Evolutionary conservation across 345 rosid species (phyloP).

Genomic region (Triadica sebifera): DNA sequence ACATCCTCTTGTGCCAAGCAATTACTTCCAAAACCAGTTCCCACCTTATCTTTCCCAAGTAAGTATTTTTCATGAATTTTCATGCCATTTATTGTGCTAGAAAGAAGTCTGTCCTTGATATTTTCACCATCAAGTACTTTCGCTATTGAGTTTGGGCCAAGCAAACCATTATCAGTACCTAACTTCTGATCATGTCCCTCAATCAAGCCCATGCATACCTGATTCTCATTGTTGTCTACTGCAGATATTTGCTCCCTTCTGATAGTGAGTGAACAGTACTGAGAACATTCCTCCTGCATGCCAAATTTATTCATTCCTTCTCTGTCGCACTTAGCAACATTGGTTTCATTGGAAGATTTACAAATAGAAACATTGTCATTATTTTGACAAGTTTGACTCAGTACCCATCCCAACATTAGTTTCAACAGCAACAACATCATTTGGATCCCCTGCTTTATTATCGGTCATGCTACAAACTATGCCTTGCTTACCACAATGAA

Average conservation of each 20-base stretch:
- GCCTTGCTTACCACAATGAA: conserved; percentile 16
- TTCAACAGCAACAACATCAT: conserved; percentile 14
- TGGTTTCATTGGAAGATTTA: conserved; percentile 21
- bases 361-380: conserved; percentile 1
- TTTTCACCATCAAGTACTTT: background rate
- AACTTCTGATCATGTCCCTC: conserved; percentile 23
- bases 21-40: background rate
- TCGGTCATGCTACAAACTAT: conserved; percentile 13
- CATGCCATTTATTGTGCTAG: background rate
- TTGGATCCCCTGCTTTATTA: conserved; percentile 15
- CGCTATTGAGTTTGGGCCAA: background rate
- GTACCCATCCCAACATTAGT: conserved; percentile 19
- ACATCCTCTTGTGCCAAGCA: background rate
- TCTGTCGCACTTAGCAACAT: conserved; percentile 1
- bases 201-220: conserved; percentile 8
- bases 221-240: conserved; percentile 12
- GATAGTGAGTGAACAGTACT: conserved; percentile 9
- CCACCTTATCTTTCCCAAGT: background rate
- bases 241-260: conserved; percentile 8
- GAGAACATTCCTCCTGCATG: conserved; percentile 11
- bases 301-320: background rate
- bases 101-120: conserved; percentile 5
- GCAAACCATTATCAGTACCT: conserved; percentile 16
- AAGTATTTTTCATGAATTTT: background rate
- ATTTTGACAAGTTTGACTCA: conserved; percentile 13